Base-by-base conservation (phyloP, 345 rosid species). In the Hibiscus mutabilis region DNA sequence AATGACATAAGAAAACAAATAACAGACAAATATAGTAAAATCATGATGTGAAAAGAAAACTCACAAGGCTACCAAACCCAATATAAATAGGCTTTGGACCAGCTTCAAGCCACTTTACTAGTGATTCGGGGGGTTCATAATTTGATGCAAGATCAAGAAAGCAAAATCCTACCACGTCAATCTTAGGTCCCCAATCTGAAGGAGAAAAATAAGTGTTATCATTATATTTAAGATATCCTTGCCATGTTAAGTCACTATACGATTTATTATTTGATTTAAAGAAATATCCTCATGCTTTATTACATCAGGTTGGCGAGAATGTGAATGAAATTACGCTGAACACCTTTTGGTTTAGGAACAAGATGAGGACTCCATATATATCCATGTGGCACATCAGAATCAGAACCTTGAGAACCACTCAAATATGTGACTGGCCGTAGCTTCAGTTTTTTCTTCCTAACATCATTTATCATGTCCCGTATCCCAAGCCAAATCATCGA, bases 301-400 rank as follows among this genome's bases (percentile, higher is more conserved):
- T 35, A 22, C 29, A 70, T 57, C 59, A 59, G 66, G 66, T 44
- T 22, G 25, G 40, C 13, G 12, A 65, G 31, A 42, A 65, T 25
- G 31, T 6, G 56, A 66, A 37, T 37, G 42, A 37, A 37, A 37
- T 37, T 15, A 53, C 37, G 57, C 44, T 29, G 22, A 63, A 68
- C 77, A 96, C 99, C 99, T 96, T 96, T 92, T 71, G 98, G 98
- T 85, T 96, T 96, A 51, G 99, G 99, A 73, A 92, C 98, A 73
- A 91, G 98, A 65, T 91, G 94, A 70, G 98, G 98, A 79, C 99
- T 96, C 99, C 99, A 96, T 80, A 96, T 91, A 73, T 96, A 96
- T 77, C 98, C 99, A 86, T 92, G 62, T 15, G 99, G 98, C n/a
- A 89, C 84, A 53, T 92, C 86, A 37, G 91, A 86, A 47, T 92